Conservation (phyloP, 345 rosid species). For the Lumnitzera littorea region DNA sequence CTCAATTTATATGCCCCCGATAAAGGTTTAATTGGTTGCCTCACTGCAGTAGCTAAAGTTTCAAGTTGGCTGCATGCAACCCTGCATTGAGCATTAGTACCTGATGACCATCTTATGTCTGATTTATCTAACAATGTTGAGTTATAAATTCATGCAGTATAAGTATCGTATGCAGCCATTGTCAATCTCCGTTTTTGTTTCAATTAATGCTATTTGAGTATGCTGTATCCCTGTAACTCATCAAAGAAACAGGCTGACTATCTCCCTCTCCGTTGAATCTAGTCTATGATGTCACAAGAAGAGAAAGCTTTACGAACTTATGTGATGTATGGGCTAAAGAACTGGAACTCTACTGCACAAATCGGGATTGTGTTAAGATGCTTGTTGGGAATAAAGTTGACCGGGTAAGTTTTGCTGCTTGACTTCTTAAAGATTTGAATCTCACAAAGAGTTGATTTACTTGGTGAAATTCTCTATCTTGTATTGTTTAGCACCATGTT, state of each 20-base stretch:
- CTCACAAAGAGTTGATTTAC: not conserved
- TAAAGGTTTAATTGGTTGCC: too few relatives aligned
- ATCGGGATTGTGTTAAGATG: slow-evolving; percentile 80
- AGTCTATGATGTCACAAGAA: slow-evolving; percentile 91
- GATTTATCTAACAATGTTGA: too few relatives aligned
- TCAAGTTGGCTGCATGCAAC: too few relatives aligned
- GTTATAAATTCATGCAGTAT: too few relatives aligned
- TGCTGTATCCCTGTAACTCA: too few relatives aligned
- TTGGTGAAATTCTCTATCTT: not conserved
- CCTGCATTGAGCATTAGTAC: too few relatives aligned
- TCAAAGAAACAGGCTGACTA: not conserved
- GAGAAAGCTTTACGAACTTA: slow-evolving; percentile 83
- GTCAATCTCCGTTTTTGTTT: too few relatives aligned
- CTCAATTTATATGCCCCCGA: too few relatives aligned
- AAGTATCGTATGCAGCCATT: too few relatives aligned
- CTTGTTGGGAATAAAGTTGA: slow-evolving; percentile 98
- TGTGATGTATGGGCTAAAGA: slow-evolving; percentile 94
- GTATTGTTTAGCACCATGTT: not conserved
- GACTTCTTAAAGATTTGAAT: not conserved
- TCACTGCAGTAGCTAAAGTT: too few relatives aligned
- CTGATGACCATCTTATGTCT: too few relatives aligned
- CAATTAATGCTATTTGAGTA: too few relatives aligned
- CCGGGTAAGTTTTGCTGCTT: slow-evolving; percentile 36
- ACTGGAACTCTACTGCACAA: slow-evolving; percentile 73
- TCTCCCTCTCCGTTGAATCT: slow-evolving; percentile 4